Conservation (phyloP, 2,329 filamentous ascomycete genomes). For the Penicillium hordei region DNA sequence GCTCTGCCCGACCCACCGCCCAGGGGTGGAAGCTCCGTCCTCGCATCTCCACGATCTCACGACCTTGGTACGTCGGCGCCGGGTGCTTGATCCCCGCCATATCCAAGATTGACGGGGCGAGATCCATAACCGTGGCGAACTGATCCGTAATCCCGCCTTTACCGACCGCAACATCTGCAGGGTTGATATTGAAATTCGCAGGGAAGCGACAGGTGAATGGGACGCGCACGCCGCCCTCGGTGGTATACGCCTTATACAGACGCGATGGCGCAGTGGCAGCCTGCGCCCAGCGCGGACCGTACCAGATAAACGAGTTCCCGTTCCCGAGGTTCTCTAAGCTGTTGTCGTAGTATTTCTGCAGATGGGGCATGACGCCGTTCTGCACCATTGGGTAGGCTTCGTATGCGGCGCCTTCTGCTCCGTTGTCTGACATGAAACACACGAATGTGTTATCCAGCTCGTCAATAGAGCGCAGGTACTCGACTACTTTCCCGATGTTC, state of each 20-base stretch:
- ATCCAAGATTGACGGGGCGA: slow-evolving; percentile 48
- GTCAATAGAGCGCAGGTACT: slow-evolving; percentile 55
- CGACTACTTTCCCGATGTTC: slow-evolving; percentile 60
- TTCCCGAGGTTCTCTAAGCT: slow-evolving; percentile 59
- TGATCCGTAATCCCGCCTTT: slow-evolving; percentile 48
- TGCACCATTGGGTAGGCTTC: slow-evolving; percentile 60
- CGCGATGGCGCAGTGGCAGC: slow-evolving; percentile 54
- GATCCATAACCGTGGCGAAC: slow-evolving; percentile 56
- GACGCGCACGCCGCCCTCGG: slow-evolving; percentile 54
- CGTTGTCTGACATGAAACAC: slow-evolving; percentile 64
- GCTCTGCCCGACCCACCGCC: slow-evolving; percentile 34
- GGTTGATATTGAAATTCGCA: slow-evolving; percentile 20
- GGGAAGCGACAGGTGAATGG: slow-evolving; percentile 53
- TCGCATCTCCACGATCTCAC: slow-evolving; percentile 53
- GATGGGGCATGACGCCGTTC: slow-evolving; percentile 54
- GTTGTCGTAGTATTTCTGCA: slow-evolving; percentile 60
- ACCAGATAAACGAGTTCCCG: slow-evolving; percentile 60
- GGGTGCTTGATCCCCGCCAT: slow-evolving; percentile 52
- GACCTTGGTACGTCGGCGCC: slow-evolving; percentile 52
- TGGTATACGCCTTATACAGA: slow-evolving; percentile 52
- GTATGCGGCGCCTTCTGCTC: slow-evolving; percentile 59
- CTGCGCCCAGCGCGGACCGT: slow-evolving; percentile 58
- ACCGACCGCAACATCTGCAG: slow-evolving; percentile 24
- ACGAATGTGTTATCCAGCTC: slow-evolving; percentile 66
- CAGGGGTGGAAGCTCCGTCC: slow-evolving; percentile 50